Conservation (phyloP, 1,284 basidiomycete genomes). For the Bondarzewia mesenterica region DNA sequence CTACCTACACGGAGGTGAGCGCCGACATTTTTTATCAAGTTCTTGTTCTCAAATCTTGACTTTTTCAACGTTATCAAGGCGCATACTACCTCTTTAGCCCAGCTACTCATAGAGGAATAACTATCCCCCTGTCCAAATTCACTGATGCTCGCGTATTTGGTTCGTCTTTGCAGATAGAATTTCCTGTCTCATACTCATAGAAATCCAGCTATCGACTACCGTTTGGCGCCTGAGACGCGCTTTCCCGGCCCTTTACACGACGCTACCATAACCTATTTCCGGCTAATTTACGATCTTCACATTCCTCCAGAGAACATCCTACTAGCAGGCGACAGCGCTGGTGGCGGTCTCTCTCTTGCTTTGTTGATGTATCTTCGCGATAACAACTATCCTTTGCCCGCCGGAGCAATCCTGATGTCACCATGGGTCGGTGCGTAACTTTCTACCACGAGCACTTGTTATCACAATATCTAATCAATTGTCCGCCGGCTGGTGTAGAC, state of each 20-base stretch:
- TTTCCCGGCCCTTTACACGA: conserved; percentile 96
- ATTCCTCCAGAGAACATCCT: conserved; percentile 90
- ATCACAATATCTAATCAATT: conserved; percentile 5
- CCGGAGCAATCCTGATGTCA: conserved; percentile 80
- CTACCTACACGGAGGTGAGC: conserved; percentile 89
- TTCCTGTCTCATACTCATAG: neutral
- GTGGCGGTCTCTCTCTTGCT: conserved; percentile 83
- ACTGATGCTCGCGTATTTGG: conserved; percentile 93
- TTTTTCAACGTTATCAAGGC: conserved; percentile 32
- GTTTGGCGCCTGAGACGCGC: conserved; percentile 88
- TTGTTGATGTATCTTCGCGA: conserved; percentile 90
- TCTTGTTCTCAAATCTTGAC: too few species aligned
- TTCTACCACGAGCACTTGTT: neutral
- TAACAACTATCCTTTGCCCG: conserved; percentile 73
- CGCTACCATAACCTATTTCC: conserved; percentile 79
- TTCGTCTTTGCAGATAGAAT: conserved; percentile 27
- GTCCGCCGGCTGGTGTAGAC: conserved; percentile 44
- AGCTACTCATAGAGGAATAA: conserved; percentile 88
- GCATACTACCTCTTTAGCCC: conserved; percentile 94
- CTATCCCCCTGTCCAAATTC: conserved; percentile 87
- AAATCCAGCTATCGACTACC: conserved; percentile 82
- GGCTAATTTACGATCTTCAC: conserved; percentile 82
- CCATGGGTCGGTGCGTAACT: conserved; percentile 82
- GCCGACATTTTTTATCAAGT: conserved; percentile 1
- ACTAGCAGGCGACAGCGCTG: conserved; percentile 88